Conservation (phyloP, 805 yeast genomes). For the Wickerhamiella hasegawae region DNA sequence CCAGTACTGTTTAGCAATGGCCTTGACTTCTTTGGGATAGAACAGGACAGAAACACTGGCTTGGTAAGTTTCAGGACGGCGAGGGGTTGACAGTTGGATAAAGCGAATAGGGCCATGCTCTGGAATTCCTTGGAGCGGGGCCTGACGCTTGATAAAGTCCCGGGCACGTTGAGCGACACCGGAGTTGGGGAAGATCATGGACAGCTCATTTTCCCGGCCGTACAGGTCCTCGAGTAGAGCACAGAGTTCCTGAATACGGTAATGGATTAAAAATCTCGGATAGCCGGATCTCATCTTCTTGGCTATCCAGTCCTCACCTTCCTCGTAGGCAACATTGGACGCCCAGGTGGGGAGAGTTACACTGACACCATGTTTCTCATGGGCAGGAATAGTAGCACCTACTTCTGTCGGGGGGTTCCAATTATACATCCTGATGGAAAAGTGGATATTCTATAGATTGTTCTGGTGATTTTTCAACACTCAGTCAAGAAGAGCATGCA, state of each 20-base stretch:
- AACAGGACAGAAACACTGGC: conserved; percentile 67
- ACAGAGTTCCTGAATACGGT: conserved; percentile 21
- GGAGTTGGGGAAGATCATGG: conserved; percentile 64
- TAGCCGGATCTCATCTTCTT: conserved; percentile 71
- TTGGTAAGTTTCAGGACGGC: conserved; percentile 27
- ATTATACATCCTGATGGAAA: no score
- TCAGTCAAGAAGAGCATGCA: no score
- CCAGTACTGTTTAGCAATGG: conserved; percentile 79
- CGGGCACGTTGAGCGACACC: conserved; percentile 73
- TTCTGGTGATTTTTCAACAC: no score
- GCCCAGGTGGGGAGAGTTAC: conserved; percentile 94
- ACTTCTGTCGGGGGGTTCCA: conserved; percentile 27
- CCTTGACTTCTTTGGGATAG: conserved; percentile 41
- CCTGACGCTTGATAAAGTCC: conserved; percentile 39
- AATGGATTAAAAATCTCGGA: conserved; percentile 42
- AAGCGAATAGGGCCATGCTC: conserved; percentile 24
- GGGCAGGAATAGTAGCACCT: conserved; percentile 79
- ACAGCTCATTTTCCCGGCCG: conserved; percentile 63
- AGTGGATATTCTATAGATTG: no score
- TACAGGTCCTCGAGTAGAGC: conserved; percentile 36
- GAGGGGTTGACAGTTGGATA: conserved; percentile 18
- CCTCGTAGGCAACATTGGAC: conserved; percentile 83
- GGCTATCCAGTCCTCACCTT: conserved; percentile 71
- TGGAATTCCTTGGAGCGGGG: conserved; percentile 32
- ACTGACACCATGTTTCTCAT: conserved; percentile 84